Conservation (phyloP, 1,139 yeast genomes). For the Saccharomyces pastorianus region DNA sequence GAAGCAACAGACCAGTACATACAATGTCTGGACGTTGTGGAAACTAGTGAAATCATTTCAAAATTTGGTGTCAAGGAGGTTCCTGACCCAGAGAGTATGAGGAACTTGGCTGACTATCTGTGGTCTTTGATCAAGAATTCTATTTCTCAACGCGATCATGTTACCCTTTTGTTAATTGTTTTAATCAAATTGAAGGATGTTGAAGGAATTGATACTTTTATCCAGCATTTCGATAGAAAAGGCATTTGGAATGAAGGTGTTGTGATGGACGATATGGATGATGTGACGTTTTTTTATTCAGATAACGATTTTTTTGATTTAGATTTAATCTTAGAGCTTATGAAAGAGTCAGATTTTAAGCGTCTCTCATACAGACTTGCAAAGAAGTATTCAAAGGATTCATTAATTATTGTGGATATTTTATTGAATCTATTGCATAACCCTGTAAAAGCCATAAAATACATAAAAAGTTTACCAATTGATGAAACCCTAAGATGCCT, state of each 20-base stretch:
- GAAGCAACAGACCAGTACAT: constrained; percentile 68
- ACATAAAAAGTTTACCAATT: constrained; percentile 60
- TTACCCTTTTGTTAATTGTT: constrained; percentile 72
- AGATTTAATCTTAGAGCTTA: constrained; percentile 59
- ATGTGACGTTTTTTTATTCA: constrained; percentile 29
- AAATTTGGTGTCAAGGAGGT: constrained; percentile 79
- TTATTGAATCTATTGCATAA: constrained; percentile 60
- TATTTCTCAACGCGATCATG: constrained; percentile 65
- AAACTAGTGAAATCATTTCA: constrained; percentile 70
- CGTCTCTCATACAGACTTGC: constrained; percentile 67
- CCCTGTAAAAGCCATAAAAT: constrained; percentile 55
- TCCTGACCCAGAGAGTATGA: constrained; percentile 25
- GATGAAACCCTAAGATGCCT: constrained; percentile 74
- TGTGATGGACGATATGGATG: constrained; percentile 26
- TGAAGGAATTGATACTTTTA: constrained; percentile 51
- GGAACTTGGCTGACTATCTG: constrained; percentile 55
- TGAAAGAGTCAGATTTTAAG: constrained; percentile 69
- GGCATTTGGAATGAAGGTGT: constrained; percentile 35
- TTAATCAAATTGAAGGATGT: constrained; percentile 69
- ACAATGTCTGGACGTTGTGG: constrained; percentile 43
- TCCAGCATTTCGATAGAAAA: constrained; percentile 38
- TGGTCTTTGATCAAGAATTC: constrained; percentile 48
- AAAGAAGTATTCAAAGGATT: constrained; percentile 56
- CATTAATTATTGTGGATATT: constrained; percentile 70
- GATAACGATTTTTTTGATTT: constrained; percentile 45